Evolutionary conservation across 305 asterid genomes (phyloP).

Genomic region (Caryopteris hybrid): DNA sequence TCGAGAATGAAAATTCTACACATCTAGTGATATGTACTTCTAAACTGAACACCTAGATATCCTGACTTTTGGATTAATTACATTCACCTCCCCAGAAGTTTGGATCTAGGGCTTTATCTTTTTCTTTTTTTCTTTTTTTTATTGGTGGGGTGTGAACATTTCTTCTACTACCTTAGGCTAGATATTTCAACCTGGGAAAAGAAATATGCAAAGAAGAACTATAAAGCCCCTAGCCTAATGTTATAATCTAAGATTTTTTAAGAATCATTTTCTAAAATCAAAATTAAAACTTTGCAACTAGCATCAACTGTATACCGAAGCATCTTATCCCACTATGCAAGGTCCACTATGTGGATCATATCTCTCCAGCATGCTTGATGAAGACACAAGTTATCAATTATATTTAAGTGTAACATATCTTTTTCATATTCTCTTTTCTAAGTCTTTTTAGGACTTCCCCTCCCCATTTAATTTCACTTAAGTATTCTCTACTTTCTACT

Average conservation of each 20-base stretch:
- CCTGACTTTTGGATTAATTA: background rate
- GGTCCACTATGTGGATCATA: too few relatives aligned
- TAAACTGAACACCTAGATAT: background rate
- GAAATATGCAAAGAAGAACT: background rate
- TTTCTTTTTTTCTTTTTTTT: too few relatives aligned
- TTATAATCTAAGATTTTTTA: background rate
- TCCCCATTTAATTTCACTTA: too few relatives aligned
- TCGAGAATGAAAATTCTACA: background rate
- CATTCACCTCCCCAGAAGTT: background rate
- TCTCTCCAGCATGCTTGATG: too few relatives aligned
- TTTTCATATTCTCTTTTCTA: too few relatives aligned
- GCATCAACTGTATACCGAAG: background rate
- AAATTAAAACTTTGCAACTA: background rate
- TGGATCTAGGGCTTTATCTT: background rate
- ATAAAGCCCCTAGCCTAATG: background rate
- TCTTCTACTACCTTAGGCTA: background rate
- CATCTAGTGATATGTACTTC: background rate
- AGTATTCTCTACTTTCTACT: background rate
- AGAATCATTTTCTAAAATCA: background rate
- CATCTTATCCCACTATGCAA: background rate
- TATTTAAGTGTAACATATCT: too few relatives aligned
- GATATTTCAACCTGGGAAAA: background rate
- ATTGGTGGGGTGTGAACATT: background rate
- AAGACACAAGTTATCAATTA: too few relatives aligned
- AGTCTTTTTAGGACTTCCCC: too few relatives aligned